Conservation (phyloP, 2,329 filamentous ascomycete genomes). For the Paecilomyces sp. region DNA sequence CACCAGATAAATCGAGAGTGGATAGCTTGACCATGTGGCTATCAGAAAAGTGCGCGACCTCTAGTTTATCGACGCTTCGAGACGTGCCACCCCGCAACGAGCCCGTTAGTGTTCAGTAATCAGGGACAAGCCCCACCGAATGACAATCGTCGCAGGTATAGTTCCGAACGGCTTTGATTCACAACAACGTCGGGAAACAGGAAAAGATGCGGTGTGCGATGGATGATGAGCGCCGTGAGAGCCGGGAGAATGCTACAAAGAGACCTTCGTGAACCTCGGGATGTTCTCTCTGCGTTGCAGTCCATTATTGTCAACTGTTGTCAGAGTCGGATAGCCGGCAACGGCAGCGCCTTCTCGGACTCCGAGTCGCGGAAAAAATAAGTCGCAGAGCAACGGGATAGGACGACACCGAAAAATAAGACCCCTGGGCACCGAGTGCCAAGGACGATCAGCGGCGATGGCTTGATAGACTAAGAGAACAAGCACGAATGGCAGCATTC, state of each 20-base stretch:
- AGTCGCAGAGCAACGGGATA: neutral
- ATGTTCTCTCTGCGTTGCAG: no score
- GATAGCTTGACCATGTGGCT: neutral
- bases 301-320: neutral
- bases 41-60: neutral
- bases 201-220: neutral
- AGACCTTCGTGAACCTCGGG: no score
- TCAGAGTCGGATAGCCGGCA: neutral
- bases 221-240: neutral
- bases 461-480: neutral
- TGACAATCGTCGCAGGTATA: neutral
- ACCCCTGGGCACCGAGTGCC: neutral
- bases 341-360: neutral
- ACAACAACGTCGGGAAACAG: neutral
- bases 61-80: neutral
- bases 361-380: neutral
- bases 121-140: neutral
- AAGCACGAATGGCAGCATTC: neutral
- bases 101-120: neutral
- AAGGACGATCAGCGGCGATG: neutral
- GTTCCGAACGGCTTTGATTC: neutral
- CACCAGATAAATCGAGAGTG: neutral
- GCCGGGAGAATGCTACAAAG: no score
- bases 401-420: neutral
- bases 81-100: neutral